Percentiles rank a stretch among this genome's conserved stretches.
These are phyloP conservation scores for Hibiscus trionum DNA, from an alignment of 345 rosid genomes.

Conservation along the genomic window DNA sequence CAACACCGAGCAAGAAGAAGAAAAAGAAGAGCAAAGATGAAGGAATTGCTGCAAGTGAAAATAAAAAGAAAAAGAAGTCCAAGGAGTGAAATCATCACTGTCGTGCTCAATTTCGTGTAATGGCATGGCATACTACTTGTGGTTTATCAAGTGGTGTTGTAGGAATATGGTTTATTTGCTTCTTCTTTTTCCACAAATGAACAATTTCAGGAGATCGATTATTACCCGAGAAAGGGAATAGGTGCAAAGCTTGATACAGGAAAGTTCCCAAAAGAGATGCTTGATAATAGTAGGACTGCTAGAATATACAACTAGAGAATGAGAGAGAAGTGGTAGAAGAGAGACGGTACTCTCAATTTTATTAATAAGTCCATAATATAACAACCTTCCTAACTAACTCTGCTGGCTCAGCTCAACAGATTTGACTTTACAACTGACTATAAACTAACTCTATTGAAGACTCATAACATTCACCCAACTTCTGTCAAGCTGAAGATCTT, in stretches of 20 bases:
- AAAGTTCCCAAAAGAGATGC: background rate
- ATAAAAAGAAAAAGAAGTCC: slow-evolving; percentile 41
- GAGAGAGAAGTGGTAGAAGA: no score
- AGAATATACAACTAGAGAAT: no score
- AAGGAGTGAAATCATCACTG: background rate
- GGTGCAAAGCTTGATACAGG: background rate
- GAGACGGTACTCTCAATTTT: no score
- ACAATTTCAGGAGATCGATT: background rate
- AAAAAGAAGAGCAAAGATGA: slow-evolving; percentile 37
- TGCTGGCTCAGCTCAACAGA: no score
- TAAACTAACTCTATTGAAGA: no score
- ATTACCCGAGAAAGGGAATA: background rate
- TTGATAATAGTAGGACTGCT: no score
- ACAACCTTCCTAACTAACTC: no score
- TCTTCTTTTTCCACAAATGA: no score
- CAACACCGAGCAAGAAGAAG: slow-evolving; percentile 23
- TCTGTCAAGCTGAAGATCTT: no score
- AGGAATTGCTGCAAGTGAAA: slow-evolving; percentile 15
- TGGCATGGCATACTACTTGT: background rate
- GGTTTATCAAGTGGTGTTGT: background rate
- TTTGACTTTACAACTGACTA: no score
- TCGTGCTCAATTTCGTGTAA: background rate
- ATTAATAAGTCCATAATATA: no score
- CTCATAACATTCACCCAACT: no score
- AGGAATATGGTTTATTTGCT: background rate